A percentile compares a stretch with the other conserved stretches of the same genome.
Conservation (phyloP, 805 yeast genomes). For the Henningerozyma blattae region DNA sequence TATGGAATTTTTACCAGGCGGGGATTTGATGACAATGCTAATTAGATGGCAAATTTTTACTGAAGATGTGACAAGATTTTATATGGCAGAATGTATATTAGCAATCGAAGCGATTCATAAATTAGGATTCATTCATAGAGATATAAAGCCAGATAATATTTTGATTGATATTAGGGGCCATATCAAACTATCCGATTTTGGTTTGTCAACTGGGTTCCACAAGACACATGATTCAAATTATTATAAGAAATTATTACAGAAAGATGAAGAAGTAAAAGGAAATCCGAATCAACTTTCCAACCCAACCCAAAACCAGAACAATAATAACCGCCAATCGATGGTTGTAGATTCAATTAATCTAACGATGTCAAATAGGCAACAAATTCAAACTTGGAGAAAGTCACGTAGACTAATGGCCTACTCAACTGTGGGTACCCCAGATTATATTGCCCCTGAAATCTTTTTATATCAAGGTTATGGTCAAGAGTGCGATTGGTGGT, state of each 20-base stretch:
- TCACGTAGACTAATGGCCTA: constrained; percentile 88
- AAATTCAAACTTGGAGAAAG: constrained; percentile 93
- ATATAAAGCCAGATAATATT: constrained; percentile 94
- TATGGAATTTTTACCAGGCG: constrained; percentile 92
- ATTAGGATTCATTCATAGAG: constrained; percentile 90
- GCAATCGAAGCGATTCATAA: constrained; percentile 93
- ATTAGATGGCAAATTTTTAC: constrained; percentile 90
- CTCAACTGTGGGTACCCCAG: constrained; percentile 94
- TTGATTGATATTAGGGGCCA: constrained; percentile 73
- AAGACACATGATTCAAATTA: constrained; percentile 86
- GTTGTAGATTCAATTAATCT: constrained; percentile 90
- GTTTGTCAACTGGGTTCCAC: constrained; percentile 83
- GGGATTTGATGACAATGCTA: constrained; percentile 89
- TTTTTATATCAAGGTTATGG: constrained; percentile 90
- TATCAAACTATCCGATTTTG: constrained; percentile 78
- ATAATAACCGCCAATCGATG: constrained; percentile 56
- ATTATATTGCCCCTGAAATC: constrained; percentile 91
- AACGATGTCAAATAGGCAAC: constrained; percentile 90
- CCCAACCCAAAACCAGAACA: constrained; percentile 12
- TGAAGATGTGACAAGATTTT: constrained; percentile 84
- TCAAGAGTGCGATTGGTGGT: constrained; percentile 98
- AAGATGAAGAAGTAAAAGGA: constrained; percentile 29
- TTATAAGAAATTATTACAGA: constrained; percentile 70
- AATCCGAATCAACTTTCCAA: constrained; percentile 11
- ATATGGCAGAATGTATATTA: constrained; percentile 91